Evolutionary conservation across 768 basidiomycete species (phyloP).

Genomic region (Crassisporium funariophilum): DNA sequence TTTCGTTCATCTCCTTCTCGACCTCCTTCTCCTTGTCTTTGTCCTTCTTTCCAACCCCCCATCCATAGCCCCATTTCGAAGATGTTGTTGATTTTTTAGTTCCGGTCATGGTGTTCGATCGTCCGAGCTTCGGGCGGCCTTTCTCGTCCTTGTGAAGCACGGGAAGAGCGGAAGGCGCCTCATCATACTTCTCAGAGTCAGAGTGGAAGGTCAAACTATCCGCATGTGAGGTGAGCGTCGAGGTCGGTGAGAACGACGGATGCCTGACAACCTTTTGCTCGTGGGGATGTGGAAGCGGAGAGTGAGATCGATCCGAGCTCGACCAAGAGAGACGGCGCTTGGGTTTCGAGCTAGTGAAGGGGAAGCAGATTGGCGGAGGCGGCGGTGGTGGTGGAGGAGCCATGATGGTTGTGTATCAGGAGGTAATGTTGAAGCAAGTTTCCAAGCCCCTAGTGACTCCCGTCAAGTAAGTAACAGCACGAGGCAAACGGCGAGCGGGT

Average conservation of each 20-base stretch:
- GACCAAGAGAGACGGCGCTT: constrained; percentile 51
- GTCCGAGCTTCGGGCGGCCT: constrained; percentile 43
- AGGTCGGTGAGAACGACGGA: constrained; percentile 40
- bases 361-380: constrained; percentile 63
- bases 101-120: constrained; percentile 58
- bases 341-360: constrained; percentile 54
- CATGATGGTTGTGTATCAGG: constrained; percentile 40
- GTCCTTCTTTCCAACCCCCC: constrained; percentile 62
- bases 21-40: constrained; percentile 38
- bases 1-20: constrained; percentile 27
- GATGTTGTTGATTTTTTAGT: constrained; percentile 53
- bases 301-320: constrained; percentile 31
- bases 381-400: constrained; percentile 58
- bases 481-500: constrained; percentile 24
- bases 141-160: constrained; percentile 37
- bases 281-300: constrained; percentile 13
- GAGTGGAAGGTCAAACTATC: constrained; percentile 59
- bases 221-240: constrained; percentile 41
- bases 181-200: constrained; percentile 65
- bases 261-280: constrained; percentile 35
- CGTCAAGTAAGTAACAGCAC: constrained; percentile 21
- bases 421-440: constrained; percentile 15
- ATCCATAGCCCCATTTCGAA: constrained; percentile 69
- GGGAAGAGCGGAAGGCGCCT: constrained; percentile 36
- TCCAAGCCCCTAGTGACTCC: constrained; percentile 18